Evolutionary conservation across 441 rosid species (phyloP).

Genomic region (Capsella rubella): DNA sequence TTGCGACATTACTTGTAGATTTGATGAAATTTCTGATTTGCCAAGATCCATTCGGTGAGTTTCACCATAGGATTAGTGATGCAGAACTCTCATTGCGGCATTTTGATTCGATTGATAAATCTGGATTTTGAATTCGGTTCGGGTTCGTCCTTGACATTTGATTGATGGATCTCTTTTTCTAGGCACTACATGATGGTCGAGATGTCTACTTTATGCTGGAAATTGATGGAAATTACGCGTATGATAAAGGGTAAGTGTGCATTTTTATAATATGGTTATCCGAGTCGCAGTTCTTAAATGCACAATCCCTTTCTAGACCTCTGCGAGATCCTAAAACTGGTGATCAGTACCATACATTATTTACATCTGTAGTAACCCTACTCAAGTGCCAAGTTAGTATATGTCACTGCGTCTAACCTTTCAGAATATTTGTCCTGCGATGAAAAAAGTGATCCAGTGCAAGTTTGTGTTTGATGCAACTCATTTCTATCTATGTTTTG

Average conservation of each 20-base stretch:
- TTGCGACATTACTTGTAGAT: constrained; percentile 5
- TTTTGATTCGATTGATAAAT: constrained; percentile 23
- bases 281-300: constrained; percentile 5
- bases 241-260: constrained; percentile 72
- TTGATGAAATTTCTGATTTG: constrained; percentile 7
- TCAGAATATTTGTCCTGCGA: background rate
- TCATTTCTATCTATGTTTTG: background rate
- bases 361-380: constrained; percentile 1
- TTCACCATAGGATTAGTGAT: background rate
- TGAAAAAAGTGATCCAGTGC: background rate
- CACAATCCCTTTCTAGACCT: background rate
- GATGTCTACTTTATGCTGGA: constrained; percentile 81
- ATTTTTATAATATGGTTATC: constrained; percentile 8
- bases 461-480: constrained; percentile 19
- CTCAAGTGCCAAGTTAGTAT: constrained; percentile 3
- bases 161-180: constrained; percentile 29
- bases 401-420: constrained; percentile 15
- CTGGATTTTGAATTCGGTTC: background rate
- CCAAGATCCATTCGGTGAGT: constrained; percentile 13
- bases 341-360: background rate
- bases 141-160: background rate
- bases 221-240: constrained; percentile 86
- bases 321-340: constrained; percentile 8
- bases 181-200: constrained; percentile 93
- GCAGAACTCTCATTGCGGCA: background rate